Conservation (phyloP, 495 filamentous ascomycete genomes). For the Lasiosphaeris hirsuta region DNA sequence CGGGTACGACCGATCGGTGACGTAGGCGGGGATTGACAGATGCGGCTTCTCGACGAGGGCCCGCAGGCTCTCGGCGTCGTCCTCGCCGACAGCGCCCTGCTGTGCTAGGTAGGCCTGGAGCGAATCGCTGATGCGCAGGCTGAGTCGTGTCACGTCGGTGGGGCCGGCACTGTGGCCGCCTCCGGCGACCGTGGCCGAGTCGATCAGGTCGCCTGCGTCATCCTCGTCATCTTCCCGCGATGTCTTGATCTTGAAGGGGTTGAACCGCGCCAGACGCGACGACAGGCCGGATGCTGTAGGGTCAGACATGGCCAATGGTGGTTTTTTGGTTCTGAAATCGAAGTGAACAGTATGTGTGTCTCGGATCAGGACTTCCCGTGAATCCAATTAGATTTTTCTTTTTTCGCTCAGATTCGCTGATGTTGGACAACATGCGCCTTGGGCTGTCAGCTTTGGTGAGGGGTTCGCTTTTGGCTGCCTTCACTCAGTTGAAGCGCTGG, state of each 20-base stretch:
- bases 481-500: too few species aligned
- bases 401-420: too few species aligned
- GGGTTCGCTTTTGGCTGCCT: too few species aligned
- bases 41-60: constrained; percentile 43
- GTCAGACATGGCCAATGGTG: constrained; percentile 8
- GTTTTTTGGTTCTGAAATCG: too few species aligned
- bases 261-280: constrained; percentile 17
- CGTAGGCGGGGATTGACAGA: constrained; percentile 39
- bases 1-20: constrained; percentile 44
- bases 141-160: constrained; percentile 36
- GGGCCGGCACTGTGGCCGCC: constrained; percentile 44
- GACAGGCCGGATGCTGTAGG: background rate
- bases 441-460: too few species aligned
- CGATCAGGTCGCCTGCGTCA: constrained; percentile 48
- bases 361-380: too few species aligned
- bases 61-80: constrained; percentile 27
- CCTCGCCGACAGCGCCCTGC: constrained; percentile 36
- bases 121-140: constrained; percentile 46
- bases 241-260: constrained; percentile 18
- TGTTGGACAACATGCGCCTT: too few species aligned
- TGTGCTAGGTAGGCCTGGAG: constrained; percentile 42
- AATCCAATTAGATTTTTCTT: too few species aligned
- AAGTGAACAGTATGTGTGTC: too few species aligned
- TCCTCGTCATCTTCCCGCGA: constrained; percentile 39
- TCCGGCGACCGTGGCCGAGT: constrained; percentile 41